Evolutionary conservation across 148 eudicot genomes (phyloP).

Genomic region (Silene latifolia): DNA sequence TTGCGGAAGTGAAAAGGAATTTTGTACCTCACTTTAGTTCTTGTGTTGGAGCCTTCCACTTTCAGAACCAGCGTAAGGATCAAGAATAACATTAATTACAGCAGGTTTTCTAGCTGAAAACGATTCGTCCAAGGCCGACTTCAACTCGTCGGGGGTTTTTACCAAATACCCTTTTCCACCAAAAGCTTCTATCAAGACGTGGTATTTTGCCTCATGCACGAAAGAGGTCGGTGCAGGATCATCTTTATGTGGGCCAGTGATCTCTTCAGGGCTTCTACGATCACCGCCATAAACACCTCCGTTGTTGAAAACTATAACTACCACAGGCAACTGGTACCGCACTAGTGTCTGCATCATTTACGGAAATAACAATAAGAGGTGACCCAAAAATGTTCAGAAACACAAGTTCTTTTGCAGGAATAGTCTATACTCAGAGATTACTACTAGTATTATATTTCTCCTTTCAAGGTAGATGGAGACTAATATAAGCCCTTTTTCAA

Average conservation of each 20-base stretch:
- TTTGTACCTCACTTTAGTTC: slow-evolving; percentile 44
- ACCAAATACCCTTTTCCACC: slow-evolving; percentile 90
- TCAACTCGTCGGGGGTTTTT: slow-evolving; percentile 65
- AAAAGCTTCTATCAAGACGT: slow-evolving; percentile 69
- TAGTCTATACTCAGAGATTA: too few species aligned
- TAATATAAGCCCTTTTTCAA: too few species aligned
- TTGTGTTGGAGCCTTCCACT: slow-evolving; percentile 96
- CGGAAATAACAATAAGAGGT: background rate
- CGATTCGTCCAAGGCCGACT: slow-evolving; percentile 70
- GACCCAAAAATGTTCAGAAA: background rate
- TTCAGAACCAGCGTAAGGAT: slow-evolving; percentile 92
- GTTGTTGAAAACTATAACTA: slow-evolving; percentile 86
- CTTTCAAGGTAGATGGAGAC: too few species aligned
- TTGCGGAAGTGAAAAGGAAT: background rate
- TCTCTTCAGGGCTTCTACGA: slow-evolving; percentile 70
- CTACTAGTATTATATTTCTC: too few species aligned
- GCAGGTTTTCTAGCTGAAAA: slow-evolving; percentile 81
- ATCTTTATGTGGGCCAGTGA: slow-evolving; percentile 70
- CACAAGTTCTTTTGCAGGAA: background rate
- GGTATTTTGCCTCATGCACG: slow-evolving; percentile 75
- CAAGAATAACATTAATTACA: slow-evolving; percentile 80
- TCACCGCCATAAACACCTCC: slow-evolving; percentile 97
- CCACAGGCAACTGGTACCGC: slow-evolving; percentile 80
- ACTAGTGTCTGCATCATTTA: slow-evolving; percentile 63
- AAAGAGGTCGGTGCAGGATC: slow-evolving; percentile 96